Base-by-base conservation (phyloP, 2,329 filamentous ascomycete species). In the Cladosporium sp. region DNA sequence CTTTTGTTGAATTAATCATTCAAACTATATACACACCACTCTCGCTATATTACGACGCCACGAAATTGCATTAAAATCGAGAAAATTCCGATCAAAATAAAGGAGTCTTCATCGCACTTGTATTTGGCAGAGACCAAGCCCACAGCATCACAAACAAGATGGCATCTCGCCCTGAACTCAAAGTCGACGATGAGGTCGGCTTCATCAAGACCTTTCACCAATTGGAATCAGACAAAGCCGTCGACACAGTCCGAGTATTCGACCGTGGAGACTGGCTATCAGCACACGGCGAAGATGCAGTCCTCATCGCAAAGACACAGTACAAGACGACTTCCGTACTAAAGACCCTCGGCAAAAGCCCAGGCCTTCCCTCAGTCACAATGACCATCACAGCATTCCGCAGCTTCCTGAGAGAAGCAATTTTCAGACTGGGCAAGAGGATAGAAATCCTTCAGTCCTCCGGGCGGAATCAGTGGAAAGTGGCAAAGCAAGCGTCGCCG, bases 271-370 rank as follows among this genome's bases (percentile, higher is more conserved):
- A 99, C 66, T 99, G 85, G 80, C 96, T 96, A 69, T 96, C 92
- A 5, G 88, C 91, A n/a, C 89, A 95, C 64, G 89, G 88, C 41
- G 80, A 89, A 51, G 84, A 95, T 82, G 89, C 89, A 45, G 82
- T 80, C 58, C 91, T 90, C 67, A 91, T 95, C 59, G 89, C 89
- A 11, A 80, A 84, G 57, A 88, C 85, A 15, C 73, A 97, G 53
- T 99, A 99, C 80, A 96, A 96, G 73, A 97, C 93, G 4, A 97
- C 91, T 2, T 96, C 93, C 0, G 93, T 99, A 13, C 80, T 99
- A 18, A 84, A 92, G 60, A 90, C 93, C 61, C 80, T 99, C 18
- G 93, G 93, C 55, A 84, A 85, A 65, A 83, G 88, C 54, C 88
- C 86, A n/a, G 86, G 87, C 42, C 80, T 99, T 2, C 83, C 90